Base-by-base conservation (phyloP, 306 rosid genomes). In the Astragalus glycyphyllos region DNA sequence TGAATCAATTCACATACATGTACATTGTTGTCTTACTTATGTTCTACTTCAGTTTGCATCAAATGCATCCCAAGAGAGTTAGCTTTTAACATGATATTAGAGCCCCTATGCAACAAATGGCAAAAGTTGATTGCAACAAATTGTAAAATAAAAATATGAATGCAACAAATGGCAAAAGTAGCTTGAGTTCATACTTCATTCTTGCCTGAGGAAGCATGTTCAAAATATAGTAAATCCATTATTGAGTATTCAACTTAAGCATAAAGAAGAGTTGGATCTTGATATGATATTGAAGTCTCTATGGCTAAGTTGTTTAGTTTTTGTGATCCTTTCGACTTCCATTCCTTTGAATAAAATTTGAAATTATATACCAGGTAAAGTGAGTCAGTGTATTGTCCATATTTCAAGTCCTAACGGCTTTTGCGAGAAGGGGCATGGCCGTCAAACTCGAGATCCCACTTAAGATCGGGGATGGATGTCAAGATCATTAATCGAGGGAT, bases 321-420 rank as follows among this genome's bases (percentile, higher is more conserved):
- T 64, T 60, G 10, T 60, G 10, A 59, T 37, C 31, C 32, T 37
- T 37, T 29, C 15, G 10, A 3, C 5, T 38, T 17, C 38, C 50
- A 4, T 58, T 56, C 40, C 50, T 37, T 5, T 15, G 11, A 45
- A 15, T 45, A 32, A 29, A 12, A 70, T 20, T 71, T 59, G 26
- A 47, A 17, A 32, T 71, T 46, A 31, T 47, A 50, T n/a, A 16
- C 20, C 44, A 71, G 57, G 32, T 57, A 26, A 46, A 32, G 4
- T 16, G 50, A 38, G 67, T 62, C 35, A 31, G 11, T 58, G 20
- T 11, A 56, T 29, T 44, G 7, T 55, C 29, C 13, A 44, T 7
- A 20, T 37, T 58, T 71, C 76, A 44, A 32, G 34, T 23, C 46
- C 58, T 31, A 45, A 45, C 16, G 8, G 17, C 45, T 70, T 23